Evolutionary conservation across 1,139 yeast species (phyloP).

Genomic region (Yamadazyma sp.): DNA sequence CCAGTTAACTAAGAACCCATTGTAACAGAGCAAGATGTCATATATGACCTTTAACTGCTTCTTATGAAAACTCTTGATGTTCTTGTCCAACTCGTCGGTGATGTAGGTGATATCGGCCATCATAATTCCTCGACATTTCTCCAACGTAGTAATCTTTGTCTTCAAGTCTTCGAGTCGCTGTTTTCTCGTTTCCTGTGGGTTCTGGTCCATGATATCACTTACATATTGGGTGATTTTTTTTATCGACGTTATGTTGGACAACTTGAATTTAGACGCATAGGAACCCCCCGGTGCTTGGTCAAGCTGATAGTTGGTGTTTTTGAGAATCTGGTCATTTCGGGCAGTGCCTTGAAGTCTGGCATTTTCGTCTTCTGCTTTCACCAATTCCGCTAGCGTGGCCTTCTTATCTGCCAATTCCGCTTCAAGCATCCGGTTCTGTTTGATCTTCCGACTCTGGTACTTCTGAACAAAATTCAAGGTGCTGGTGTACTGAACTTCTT

Average conservation of each 20-base stretch:
- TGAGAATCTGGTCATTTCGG: slow-evolving; percentile 26
- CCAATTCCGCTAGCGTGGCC: slow-evolving; percentile 41
- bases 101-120: slow-evolving; percentile 55
- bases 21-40: slow-evolving; percentile 49
- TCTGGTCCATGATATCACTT: slow-evolving; percentile 67
- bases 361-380: slow-evolving; percentile 42
- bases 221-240: slow-evolving; percentile 63
- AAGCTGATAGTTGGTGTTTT: slow-evolving; percentile 31
- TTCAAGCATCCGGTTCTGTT: slow-evolving; percentile 63
- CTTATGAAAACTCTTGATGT: slow-evolving; percentile 50
- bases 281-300: slow-evolving; percentile 10
- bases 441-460: slow-evolving; percentile 65
- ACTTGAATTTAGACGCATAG: slow-evolving; percentile 11
- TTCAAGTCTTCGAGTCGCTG: slow-evolving; percentile 53
- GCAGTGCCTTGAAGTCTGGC: slow-evolving; percentile 34
- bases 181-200: slow-evolving; percentile 65
- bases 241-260: slow-evolving; percentile 27
- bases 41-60: slow-evolving; percentile 47
- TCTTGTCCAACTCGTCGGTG: slow-evolving; percentile 49
- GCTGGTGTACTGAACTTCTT: slow-evolving; percentile 73
- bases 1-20: slow-evolving; percentile 64
- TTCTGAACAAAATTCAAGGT: slow-evolving; percentile 67
- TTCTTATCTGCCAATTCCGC: slow-evolving; percentile 50
- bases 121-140: slow-evolving; percentile 59
- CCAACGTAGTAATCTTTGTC: slow-evolving; percentile 52